Percentiles rank a stretch among this genome's conserved stretches.
These are phyloP conservation scores for Strigomonas culicis DNA, from an alignment of 208 protist species.

Conservation along the genomic window DNA sequence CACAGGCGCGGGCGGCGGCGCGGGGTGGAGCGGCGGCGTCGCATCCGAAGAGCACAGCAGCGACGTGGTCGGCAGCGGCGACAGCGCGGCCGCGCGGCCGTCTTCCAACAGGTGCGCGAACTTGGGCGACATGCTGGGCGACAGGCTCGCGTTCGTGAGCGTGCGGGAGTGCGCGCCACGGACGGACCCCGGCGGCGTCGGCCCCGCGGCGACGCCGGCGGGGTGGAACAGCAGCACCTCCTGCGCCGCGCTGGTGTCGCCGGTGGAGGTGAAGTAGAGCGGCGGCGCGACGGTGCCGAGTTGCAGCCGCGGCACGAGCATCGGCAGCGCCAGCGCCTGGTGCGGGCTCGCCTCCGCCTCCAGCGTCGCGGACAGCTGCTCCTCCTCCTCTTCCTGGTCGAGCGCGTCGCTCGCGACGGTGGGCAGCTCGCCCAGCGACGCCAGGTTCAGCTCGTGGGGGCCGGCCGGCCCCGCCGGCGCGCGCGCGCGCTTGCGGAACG, in stretches of 20 bases:
- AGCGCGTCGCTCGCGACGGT: no score
- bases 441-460: no score
- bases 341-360: slow-evolving; percentile 7
- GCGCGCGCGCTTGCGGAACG: no score
- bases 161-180: neutral
- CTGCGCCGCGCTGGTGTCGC: slow-evolving; percentile 45
- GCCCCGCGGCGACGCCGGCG: neutral
- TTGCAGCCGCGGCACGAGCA: slow-evolving; percentile 37
- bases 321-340: no score
- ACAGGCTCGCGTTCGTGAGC: neutral
- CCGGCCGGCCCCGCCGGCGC: no score
- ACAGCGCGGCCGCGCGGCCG: neutral
- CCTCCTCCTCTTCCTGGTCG: no score
- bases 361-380: slow-evolving; percentile 29
- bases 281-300: slow-evolving; percentile 36
- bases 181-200: neutral
- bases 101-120: neutral
- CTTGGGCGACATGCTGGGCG: neutral
- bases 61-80: neutral
- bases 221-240: slow-evolving; percentile 13
- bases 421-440: no score
- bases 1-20: slow-evolving; percentile 8
- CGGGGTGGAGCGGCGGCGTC: no score
- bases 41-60: neutral
- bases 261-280: slow-evolving; percentile 66